Evolutionary conservation across 164 flowering plant species (phyloP).

Genomic region (Malania oleifera): DNA sequence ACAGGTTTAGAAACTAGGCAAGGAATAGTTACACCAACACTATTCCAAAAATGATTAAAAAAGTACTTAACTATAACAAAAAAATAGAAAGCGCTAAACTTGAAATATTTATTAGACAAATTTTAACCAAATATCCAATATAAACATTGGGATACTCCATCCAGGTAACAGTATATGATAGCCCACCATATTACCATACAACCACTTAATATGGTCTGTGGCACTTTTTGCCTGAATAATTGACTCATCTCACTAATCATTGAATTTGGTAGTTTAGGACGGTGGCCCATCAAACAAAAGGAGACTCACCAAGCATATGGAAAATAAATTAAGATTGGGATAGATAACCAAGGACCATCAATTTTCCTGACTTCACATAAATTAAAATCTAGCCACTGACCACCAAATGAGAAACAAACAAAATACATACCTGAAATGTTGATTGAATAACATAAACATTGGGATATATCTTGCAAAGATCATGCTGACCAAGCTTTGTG

Average conservation of each 20-base stretch:
- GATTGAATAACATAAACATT: conserved; percentile 82
- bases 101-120: no score
- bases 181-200: neutral
- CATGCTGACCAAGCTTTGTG: conserved; percentile 95
- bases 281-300: neutral
- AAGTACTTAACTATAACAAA: no score
- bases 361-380: neutral
- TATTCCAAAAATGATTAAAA: no score
- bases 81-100: no score
- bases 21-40: no score
- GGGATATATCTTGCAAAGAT: conserved; percentile 88
- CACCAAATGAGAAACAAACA: neutral
- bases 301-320: neutral
- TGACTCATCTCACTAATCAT: neutral
- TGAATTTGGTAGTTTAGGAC: neutral
- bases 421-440: conserved; percentile 76
- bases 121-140: no score
- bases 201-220: neutral
- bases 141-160: no score
- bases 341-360: neutral
- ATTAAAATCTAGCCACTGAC: neutral
- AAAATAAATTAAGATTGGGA: neutral
- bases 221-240: neutral
- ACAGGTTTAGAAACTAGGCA: no score
- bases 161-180: no score